These are phyloP conservation scores for Medicago truncatula DNA, from an alignment of 306 rosid genomes.

Conservation along the genomic window DNA sequence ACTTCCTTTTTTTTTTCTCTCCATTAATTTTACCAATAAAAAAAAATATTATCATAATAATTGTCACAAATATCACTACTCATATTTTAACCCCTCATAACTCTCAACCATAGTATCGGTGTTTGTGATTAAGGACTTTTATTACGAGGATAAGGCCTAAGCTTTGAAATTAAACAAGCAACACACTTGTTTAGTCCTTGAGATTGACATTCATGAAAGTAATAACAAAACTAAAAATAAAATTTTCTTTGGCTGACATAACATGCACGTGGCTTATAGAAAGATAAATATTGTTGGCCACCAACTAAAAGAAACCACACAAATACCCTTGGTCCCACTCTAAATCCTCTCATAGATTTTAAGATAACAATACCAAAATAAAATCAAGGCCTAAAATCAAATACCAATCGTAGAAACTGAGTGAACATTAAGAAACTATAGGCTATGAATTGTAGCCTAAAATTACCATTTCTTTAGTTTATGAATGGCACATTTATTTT, in stretches of 20 bases:
- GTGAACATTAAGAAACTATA: neutral
- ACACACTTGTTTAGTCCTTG: too few relatives aligned
- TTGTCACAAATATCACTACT: too few relatives aligned
- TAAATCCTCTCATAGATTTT: neutral
- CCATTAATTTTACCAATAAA: too few relatives aligned
- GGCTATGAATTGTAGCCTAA: neutral
- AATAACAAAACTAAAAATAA: neutral
- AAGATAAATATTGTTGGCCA: neutral
- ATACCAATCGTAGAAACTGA: neutral
- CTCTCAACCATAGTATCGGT: neutral
- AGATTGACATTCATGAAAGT: neutral
- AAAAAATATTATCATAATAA: too few relatives aligned
- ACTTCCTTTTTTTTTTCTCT: too few relatives aligned
- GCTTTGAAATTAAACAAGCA: neutral
- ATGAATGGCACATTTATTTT: constrained; percentile 59
- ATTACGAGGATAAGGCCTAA: neutral
- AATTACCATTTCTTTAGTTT: neutral
- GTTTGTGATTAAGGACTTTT: neutral
- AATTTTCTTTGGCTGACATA: constrained; percentile 42
- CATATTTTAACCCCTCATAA: neutral
- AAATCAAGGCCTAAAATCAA: neutral
- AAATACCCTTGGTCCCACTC: constrained; percentile 36
- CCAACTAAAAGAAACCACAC: constrained; percentile 40
- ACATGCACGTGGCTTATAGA: constrained; percentile 42
- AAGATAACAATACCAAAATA: neutral